These are phyloP conservation scores for Coniochaeta sp. DNA, from an alignment of 2,329 filamentous ascomycete genomes.

Conservation along the genomic window DNA sequence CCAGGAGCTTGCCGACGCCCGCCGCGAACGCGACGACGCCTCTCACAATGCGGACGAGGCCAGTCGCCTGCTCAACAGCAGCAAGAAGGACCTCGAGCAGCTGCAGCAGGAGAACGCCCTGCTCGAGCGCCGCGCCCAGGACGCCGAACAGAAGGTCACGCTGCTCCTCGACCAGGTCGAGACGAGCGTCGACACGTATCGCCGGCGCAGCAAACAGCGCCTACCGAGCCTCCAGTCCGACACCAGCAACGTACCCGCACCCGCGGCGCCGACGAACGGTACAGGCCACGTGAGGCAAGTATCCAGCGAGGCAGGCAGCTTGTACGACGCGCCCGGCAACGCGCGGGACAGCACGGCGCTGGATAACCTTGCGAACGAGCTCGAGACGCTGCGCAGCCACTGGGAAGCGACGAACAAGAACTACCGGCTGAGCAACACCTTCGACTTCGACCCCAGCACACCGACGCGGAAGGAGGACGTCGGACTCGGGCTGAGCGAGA, in stretches of 20 bases:
- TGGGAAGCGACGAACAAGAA: constrained; percentile 97
- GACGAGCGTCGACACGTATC: constrained; percentile 87
- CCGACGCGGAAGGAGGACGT: constrained; percentile 7
- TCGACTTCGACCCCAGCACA: constrained; percentile 63
- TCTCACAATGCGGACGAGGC: constrained; percentile 46
- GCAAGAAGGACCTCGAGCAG: constrained; percentile 66
- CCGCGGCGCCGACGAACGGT: constrained; percentile 26
- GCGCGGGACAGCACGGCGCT: constrained; percentile 61
- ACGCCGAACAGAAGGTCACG: constrained; percentile 89
- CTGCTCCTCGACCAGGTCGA: constrained; percentile 92
- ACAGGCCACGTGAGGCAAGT: constrained; percentile 42
- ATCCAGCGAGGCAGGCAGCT: constrained; percentile 54
- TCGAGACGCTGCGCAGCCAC: constrained; percentile 81
- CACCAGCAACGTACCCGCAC: constrained; percentile 18
- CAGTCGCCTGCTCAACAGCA: constrained; percentile 48
- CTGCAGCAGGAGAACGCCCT: constrained; percentile 74
- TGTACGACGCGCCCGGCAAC: constrained; percentile 39
- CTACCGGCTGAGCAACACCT: constrained; percentile 82
- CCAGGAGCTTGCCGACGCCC: constrained; percentile 58
- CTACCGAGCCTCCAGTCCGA: constrained; percentile 45
- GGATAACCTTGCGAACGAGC: constrained; percentile 84
- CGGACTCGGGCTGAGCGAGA: constrained; percentile 55
- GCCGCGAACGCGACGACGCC: constrained; percentile 63
- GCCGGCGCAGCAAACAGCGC: constrained; percentile 60
- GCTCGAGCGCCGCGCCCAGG: constrained; percentile 76